Percentiles rank a stretch among this genome's conserved stretches.
Conservation (phyloP, 1,139 yeast genomes). For the Candida sp. region DNA sequence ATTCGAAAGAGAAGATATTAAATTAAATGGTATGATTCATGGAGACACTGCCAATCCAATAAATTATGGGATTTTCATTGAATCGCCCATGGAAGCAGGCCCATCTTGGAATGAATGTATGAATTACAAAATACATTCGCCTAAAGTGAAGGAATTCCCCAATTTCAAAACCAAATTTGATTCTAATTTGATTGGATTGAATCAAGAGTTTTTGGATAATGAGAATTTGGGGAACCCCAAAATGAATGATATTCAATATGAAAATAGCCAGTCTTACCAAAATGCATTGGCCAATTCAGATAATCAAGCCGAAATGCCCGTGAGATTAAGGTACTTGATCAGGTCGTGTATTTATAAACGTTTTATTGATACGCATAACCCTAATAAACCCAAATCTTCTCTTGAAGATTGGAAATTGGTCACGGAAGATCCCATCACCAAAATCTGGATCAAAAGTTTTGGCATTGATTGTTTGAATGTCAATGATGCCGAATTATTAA, state of each 20-base stretch:
- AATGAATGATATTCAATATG: constrained; percentile 29
- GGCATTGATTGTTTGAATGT: constrained; percentile 51
- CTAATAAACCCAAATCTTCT: constrained; percentile 6
- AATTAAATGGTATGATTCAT: constrained; percentile 4
- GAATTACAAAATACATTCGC: constrained; percentile 42
- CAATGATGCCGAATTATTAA: constrained; percentile 48
- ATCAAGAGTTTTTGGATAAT: not conserved
- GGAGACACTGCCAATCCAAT: constrained; percentile 7
- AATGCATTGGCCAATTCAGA: constrained; percentile 26
- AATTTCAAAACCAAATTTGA: constrained; percentile 36
- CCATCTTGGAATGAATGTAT: constrained; percentile 50
- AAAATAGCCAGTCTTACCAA: constrained; percentile 26
- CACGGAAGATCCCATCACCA: constrained; percentile 52
- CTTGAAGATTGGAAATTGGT: constrained; percentile 47
- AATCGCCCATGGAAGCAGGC: constrained; percentile 37
- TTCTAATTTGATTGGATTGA: constrained; percentile 18
- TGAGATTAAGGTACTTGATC: constrained; percentile 44
- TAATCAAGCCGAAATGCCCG: constrained; percentile 45
- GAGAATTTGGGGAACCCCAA: constrained; percentile 9
- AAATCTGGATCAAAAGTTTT: constrained; percentile 54
- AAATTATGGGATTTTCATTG: constrained; percentile 22
- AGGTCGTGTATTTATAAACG: constrained; percentile 49
- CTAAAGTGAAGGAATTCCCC: constrained; percentile 47
- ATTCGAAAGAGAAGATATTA: constrained; percentile 16
- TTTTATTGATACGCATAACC: constrained; percentile 24